Evolutionary conservation across 1,139 yeast genomes (phyloP).

Genomic region (Blastobotrys proliferans): DNA sequence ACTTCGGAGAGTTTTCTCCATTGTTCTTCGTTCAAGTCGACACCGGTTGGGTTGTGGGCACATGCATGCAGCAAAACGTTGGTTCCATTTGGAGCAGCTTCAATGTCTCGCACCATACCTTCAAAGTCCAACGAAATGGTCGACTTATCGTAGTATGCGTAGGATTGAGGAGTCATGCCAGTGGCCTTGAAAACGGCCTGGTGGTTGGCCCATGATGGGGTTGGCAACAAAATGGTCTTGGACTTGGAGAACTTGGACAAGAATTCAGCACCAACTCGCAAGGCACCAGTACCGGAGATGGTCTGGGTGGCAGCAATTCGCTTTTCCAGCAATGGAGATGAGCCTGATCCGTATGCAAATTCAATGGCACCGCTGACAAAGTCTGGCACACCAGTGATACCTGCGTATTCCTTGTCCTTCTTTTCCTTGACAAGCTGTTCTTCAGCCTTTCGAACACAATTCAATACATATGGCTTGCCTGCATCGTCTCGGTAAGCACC

Average conservation of each 20-base stretch:
- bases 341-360: slow-evolving; percentile 44
- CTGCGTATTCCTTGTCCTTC: slow-evolving; percentile 87
- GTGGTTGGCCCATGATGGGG: slow-evolving; percentile 78
- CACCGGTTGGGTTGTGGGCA: slow-evolving; percentile 98
- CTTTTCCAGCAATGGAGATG: slow-evolving; percentile 39
- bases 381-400: slow-evolving; percentile 75
- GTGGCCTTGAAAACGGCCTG: slow-evolving; percentile 45
- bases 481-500: slow-evolving; percentile 94
- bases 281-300: slow-evolving; percentile 71
- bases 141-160: slow-evolving; percentile 65
- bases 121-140: slow-evolving; percentile 61
- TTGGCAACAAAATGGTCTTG: slow-evolving; percentile 52
- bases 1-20: slow-evolving; percentile 72
- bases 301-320: slow-evolving; percentile 62
- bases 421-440: slow-evolving; percentile 31
- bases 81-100: slow-evolving; percentile 70
- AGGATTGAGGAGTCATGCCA: slow-evolving; percentile 46
- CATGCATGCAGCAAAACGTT: slow-evolving; percentile 87
- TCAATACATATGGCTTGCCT: slow-evolving; percentile 93
- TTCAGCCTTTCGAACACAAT: slow-evolving; percentile 69
- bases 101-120: slow-evolving; percentile 66
- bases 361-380: slow-evolving; percentile 77
- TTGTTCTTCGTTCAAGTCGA: slow-evolving; percentile 83
- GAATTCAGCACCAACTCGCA: slow-evolving; percentile 63
- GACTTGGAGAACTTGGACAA: slow-evolving; percentile 46